Percentiles rank a stretch among this genome's conserved stretches.
Evolutionary conservation across 495 filamentous ascomycete genomes (phyloP).

Genomic region (Mycothermus thermophilus): DNA sequence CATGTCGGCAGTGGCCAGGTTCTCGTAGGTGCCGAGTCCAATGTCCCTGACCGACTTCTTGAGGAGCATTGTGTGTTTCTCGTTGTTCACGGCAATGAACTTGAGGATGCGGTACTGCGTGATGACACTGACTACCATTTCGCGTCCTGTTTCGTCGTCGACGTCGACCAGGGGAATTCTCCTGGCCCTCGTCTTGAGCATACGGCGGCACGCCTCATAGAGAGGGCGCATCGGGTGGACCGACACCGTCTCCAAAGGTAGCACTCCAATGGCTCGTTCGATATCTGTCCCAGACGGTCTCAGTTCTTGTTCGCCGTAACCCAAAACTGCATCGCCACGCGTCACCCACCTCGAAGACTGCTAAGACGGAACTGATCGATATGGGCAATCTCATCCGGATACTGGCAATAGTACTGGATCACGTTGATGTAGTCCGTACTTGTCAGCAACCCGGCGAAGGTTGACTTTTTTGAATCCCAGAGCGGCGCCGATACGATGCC

Average conservation of each 20-base stretch:
- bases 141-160: constrained; percentile 84
- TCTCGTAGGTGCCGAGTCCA: constrained; percentile 70
- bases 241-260: constrained; percentile 87
- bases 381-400: constrained; percentile 72
- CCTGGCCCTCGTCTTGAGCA: constrained; percentile 84
- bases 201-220: constrained; percentile 88
- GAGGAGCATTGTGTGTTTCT: constrained; percentile 75
- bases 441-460: constrained; percentile 87
- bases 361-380: constrained; percentile 91
- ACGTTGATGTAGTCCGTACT: constrained; percentile 98
- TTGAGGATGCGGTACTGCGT: constrained; percentile 98
- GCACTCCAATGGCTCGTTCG: constrained; percentile 81
- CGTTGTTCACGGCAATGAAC: constrained; percentile 92
- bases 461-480: constrained; percentile 91
- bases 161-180: constrained; percentile 89
- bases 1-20: constrained; percentile 75
- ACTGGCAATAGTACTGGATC: constrained; percentile 99
- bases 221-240: constrained; percentile 79
- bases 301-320: too few relatives aligned
- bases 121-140: constrained; percentile 90
- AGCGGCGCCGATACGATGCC: constrained; percentile 96
- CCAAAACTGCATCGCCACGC: constrained; percentile 6
- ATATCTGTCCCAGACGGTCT: constrained; percentile 54
- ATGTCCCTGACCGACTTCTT: constrained; percentile 78
- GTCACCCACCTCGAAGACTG: constrained; percentile 66